phyloP scores from a whole-genome alignment of 1,284 basidiomycete species.

The Malassezia japonica region DNA sequence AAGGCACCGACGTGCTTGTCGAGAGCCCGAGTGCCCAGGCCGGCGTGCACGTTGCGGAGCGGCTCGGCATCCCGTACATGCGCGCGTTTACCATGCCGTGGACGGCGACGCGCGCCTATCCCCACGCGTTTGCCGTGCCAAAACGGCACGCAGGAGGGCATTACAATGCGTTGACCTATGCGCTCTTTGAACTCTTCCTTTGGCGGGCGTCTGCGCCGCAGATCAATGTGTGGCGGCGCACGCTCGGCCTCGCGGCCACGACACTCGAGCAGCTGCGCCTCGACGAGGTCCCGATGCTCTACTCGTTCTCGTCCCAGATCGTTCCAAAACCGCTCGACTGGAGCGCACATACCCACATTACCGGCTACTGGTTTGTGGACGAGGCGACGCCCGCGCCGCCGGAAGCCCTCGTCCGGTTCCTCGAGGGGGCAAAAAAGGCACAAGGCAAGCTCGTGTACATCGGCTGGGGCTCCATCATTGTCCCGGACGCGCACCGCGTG shows the following conservation, averaged over 20 bases:
- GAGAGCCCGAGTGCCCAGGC: slow-evolving; percentile 95
- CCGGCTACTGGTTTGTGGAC: slow-evolving; percentile 52
- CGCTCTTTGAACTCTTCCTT: slow-evolving; percentile 94
- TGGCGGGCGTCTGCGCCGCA: slow-evolving; percentile 81
- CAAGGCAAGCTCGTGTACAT: slow-evolving; percentile 92
- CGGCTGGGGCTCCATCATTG: slow-evolving; percentile 96
- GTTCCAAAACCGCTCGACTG: slow-evolving; percentile 67
- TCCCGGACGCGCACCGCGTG: slow-evolving; percentile 83
- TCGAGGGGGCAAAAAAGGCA: slow-evolving; percentile 62
- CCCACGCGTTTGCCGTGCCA: slow-evolving; percentile 94
- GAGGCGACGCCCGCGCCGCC: slow-evolving; percentile 79
- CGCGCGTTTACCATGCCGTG: slow-evolving; percentile 76
- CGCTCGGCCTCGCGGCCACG: slow-evolving; percentile 67
- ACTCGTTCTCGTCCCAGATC: slow-evolving; percentile 81
- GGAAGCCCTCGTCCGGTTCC: slow-evolving; percentile 66
- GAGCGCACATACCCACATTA: slow-evolving; percentile 95
- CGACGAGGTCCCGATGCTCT: slow-evolving; percentile 91
- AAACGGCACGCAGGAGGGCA: slow-evolving; percentile 76
- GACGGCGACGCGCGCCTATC: slow-evolving; percentile 74
- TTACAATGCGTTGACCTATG: slow-evolving; percentile 95
- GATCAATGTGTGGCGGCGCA: slow-evolving; percentile 83
- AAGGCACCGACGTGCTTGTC: slow-evolving; percentile 80
- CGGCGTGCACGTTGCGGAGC: slow-evolving; percentile 97
- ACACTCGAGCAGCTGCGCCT: slow-evolving; percentile 85
- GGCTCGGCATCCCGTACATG: slow-evolving; percentile 82